These are phyloP conservation scores for Pyracantha coccinea DNA, from an alignment of 331 rosid genomes.

Conservation along the genomic window DNA sequence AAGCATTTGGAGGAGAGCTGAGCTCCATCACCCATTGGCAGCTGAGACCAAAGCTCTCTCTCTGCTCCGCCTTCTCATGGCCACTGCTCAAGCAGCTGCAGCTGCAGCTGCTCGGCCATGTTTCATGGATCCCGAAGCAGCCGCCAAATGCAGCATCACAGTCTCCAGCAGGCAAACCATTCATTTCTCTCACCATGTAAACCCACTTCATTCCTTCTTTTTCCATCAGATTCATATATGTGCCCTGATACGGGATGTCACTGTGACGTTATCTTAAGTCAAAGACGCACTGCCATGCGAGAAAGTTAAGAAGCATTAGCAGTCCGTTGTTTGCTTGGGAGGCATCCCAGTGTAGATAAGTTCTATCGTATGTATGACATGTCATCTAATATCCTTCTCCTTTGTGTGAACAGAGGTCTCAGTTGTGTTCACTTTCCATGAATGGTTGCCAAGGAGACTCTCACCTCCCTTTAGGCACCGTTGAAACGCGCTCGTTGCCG, in stretches of 20 bases:
- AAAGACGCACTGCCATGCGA: not conserved
- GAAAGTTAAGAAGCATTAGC: too few relatives aligned
- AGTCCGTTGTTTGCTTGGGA: too few relatives aligned
- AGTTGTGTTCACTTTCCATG: slow-evolving; percentile 48
- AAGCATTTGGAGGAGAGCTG: not conserved
- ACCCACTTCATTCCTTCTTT: not conserved
- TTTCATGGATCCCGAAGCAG: slow-evolving; percentile 8
- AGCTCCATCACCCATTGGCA: not conserved
- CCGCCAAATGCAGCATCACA: slow-evolving; percentile 13
- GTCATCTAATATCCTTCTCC: not conserved
- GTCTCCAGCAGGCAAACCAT: slow-evolving; percentile 8
- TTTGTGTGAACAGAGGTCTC: slow-evolving; percentile 9
- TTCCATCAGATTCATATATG: not conserved
- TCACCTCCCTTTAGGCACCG: slow-evolving; percentile 34
- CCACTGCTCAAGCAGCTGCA: not conserved
- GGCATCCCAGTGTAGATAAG: too few relatives aligned
- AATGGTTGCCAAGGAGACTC: slow-evolving; percentile 54
- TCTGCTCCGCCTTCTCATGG: slow-evolving; percentile 9
- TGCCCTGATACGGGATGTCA: not conserved
- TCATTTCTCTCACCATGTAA: slow-evolving; percentile 22
- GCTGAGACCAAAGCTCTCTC: not conserved
- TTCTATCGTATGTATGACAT: too few relatives aligned
- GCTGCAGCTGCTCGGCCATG: slow-evolving; percentile 2
- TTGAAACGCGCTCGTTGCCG: slow-evolving; percentile 45
- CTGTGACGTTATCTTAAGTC: not conserved